Conservation (phyloP, 257 asterid species). For the Rauvolfia tetraphylla region DNA sequence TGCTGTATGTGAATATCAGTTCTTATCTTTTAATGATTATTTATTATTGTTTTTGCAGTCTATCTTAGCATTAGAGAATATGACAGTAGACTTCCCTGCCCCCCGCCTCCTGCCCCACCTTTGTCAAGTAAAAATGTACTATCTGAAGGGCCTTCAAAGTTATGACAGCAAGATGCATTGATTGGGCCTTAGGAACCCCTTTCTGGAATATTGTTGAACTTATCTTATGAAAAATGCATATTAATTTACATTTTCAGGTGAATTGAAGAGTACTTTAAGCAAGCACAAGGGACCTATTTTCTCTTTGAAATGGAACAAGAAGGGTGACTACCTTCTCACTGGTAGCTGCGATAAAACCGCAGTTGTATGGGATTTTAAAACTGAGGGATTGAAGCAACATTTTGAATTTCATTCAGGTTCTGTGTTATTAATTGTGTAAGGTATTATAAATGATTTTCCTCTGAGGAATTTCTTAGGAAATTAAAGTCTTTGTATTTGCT, state of each 20-base stretch:
- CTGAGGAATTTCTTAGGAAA: not conserved
- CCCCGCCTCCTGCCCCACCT: no score
- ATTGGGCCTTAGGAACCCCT: not conserved
- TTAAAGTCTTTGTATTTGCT: not conserved
- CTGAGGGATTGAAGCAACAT: conserved; percentile 19
- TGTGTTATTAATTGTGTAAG: not conserved
- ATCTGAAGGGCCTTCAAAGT: not conserved
- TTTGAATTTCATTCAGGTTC: conserved; percentile 34
- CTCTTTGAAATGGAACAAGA: conserved; percentile 35
- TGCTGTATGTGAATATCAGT: not conserved
- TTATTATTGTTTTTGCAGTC: not conserved
- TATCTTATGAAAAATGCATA: not conserved
- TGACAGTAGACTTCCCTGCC: not conserved
- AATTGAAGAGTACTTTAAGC: conserved; percentile 24
- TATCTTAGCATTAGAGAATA: not conserved
- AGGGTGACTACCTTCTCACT: conserved; percentile 26
- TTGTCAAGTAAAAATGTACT: not conserved
- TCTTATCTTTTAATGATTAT: not conserved
- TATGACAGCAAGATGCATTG: not conserved
- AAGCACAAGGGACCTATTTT: conserved; percentile 30
- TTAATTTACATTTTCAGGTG: conserved; percentile 20
- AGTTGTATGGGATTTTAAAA: conserved; percentile 32
- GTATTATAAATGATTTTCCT: not conserved
- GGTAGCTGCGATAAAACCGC: conserved; percentile 33
- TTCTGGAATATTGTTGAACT: not conserved